A percentile compares a stretch with the other conserved stretches of the same genome.
Evolutionary conservation across 495 filamentous ascomycete genomes (phyloP).

Genomic region (Penicillium subrubescens): DNA sequence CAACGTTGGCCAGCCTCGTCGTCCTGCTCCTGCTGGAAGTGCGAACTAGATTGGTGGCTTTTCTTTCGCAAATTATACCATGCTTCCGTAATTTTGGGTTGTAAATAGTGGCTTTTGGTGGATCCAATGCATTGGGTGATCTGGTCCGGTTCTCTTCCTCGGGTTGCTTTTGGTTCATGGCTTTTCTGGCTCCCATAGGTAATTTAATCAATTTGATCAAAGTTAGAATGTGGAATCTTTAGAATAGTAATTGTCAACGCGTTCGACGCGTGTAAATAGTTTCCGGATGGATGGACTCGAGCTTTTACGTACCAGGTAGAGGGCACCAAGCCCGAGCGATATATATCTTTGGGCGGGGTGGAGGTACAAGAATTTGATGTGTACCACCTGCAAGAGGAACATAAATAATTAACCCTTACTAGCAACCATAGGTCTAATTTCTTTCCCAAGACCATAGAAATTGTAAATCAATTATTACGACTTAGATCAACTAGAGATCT

Average conservation of each 20-base stretch:
- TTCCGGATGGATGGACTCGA: not conserved
- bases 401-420: too few relatives aligned
- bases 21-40: constrained; percentile 27
- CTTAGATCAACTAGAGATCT: not conserved
- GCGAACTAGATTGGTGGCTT: constrained; percentile 23
- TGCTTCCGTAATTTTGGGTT: constrained; percentile 18
- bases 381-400: too few relatives aligned
- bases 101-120: constrained; percentile 27
- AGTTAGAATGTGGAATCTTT: not conserved
- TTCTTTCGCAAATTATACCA: constrained; percentile 9
- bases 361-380: too few relatives aligned
- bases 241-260: not conserved
- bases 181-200: constrained; percentile 5
- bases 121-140: constrained; percentile 21
- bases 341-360: too few relatives aligned
- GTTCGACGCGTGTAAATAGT: not conserved
- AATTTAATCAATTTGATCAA: constrained; percentile 11
- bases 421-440: too few relatives aligned
- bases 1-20: constrained; percentile 35
- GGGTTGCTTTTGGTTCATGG: not conserved
- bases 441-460: too few relatives aligned
- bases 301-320: not conserved
- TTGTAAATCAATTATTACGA: not conserved
- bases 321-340: too few relatives aligned
- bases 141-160: constrained; percentile 2